Evolutionary conservation across 2,329 filamentous ascomycete genomes (phyloP).

Genomic region (Gaeumannomyces sp.): DNA sequence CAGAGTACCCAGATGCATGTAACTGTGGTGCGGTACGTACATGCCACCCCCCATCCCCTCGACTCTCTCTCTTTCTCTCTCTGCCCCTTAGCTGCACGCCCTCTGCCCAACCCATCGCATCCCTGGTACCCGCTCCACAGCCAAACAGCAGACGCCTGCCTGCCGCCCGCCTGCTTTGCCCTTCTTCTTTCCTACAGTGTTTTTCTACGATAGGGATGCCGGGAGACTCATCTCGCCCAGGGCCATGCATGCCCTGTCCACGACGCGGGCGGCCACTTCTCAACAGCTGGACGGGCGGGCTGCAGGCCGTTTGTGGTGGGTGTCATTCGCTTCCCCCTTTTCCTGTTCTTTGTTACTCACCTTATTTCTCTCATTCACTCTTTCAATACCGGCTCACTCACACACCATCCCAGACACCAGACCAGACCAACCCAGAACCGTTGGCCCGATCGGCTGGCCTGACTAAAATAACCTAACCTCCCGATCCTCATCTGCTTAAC

Average conservation of each 20-base stretch:
- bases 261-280: neutral
- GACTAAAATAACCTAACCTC: neutral
- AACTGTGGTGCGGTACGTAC: slow-evolving; percentile 4
- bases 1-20: neutral
- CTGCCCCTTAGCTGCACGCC: neutral
- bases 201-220: neutral
- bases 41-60: neutral
- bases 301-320: neutral
- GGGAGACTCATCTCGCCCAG: neutral
- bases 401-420: neutral
- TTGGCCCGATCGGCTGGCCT: neutral
- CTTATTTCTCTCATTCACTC: neutral
- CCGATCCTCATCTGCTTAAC: neutral
- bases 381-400: neutral
- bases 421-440: neutral
- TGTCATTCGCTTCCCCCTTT: neutral
- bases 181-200: neutral
- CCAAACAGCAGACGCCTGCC: neutral
- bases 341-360: neutral
- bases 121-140: neutral
- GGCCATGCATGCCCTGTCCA: slow-evolving; percentile 2
- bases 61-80: neutral
- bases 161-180: too few species aligned
- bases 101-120: neutral
- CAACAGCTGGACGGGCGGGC: neutral